Evolutionary conservation across 805 yeast species (phyloP).

Genomic region (Metschnikowia arizonensis): DNA sequence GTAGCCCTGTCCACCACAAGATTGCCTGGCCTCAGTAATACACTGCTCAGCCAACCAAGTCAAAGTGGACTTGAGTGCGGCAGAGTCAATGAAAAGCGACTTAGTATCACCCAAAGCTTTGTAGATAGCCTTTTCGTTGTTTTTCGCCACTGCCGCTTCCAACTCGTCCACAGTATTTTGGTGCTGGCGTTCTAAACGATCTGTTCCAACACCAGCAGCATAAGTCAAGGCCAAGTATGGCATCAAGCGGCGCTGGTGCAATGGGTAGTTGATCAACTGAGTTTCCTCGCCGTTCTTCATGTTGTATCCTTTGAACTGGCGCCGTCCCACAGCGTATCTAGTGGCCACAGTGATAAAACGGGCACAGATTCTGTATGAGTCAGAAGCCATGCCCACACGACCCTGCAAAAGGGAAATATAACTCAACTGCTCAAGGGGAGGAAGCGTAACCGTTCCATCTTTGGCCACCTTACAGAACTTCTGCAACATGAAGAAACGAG

Average conservation of each 20-base stretch:
- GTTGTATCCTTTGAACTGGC: constrained; percentile 37
- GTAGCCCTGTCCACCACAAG: constrained; percentile 49
- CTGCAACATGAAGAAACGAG: constrained; percentile 45
- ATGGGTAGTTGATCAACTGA: constrained; percentile 42
- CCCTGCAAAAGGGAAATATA: constrained; percentile 44
- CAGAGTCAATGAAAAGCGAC: constrained; percentile 42
- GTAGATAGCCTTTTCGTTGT: constrained; percentile 30
- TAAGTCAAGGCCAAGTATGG: constrained; percentile 42
- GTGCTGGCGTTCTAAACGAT: constrained; percentile 34
- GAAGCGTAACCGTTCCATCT: constrained; percentile 39
- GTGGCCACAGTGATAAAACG: constrained; percentile 41
- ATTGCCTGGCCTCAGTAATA: constrained; percentile 41
- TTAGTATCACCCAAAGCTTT: constrained; percentile 36
- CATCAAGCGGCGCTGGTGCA: constrained; percentile 44
- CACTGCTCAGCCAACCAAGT: constrained; percentile 43
- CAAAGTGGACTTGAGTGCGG: constrained; percentile 41
- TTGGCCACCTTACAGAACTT: constrained; percentile 39
- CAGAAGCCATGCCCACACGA: constrained; percentile 43
- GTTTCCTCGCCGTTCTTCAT: constrained; percentile 25
- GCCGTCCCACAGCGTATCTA: constrained; percentile 44
- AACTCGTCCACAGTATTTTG: constrained; percentile 27
- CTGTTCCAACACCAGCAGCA: constrained; percentile 36
- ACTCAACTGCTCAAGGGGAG: constrained; percentile 44
- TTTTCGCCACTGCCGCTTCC: constrained; percentile 34
- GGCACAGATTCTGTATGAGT: constrained; percentile 41